Evolutionary conservation across 208 protist genomes (phyloP), one percentile per base, ranked within the genome.

Genomic region (Leptomonas pyrrhocoris): DNA sequence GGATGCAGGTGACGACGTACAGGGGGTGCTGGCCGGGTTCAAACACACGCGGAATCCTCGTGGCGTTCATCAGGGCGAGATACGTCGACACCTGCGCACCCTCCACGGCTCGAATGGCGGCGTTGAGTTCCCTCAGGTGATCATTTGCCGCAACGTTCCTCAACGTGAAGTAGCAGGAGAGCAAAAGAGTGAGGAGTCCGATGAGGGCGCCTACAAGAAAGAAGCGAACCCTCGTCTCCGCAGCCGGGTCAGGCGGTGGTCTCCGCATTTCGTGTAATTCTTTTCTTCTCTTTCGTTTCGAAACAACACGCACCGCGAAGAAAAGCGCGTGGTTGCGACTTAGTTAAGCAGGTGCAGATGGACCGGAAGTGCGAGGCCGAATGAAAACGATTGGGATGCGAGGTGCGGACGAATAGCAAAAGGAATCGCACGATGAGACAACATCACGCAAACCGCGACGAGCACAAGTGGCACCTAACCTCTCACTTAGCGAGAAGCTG

Each of bases 61-160:
- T 67, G 4, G 36, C 7, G 25, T 59, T 42, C 48, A 77, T 19
- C 50, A 30, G 38, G 3, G 31, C 23, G n/a, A 77, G 58, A 21
- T 67, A 57, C 15, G 25, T 45, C 25, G 19, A 11, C 9, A 72
- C 65, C 6, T 11, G 34, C 0, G 28, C 42, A n/a, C 58, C 43
- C 3, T 77, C 64, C 7, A 77, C 72, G 9, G 65, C 31, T 28
- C 63, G 72, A 25, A 77, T 77, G 23, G 72, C 72, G 18, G 16
- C 51, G 49, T 72, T 77, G 11, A 77, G 56, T 46, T 59, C 1
- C 48, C 28, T 58, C 48, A 68, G 56, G n/a, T 50, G 30, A 21
- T 70, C 48, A 13, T 23, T 16, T 2, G 30, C 7, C 6, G 15
- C 63, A 30, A 67, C 56, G 21, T 40, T 13, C 25, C 45, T 50